phyloP scores from a whole-genome alignment of 1,284 basidiomycete genomes.

The Cutaneotrichosporon sp. region DNA sequence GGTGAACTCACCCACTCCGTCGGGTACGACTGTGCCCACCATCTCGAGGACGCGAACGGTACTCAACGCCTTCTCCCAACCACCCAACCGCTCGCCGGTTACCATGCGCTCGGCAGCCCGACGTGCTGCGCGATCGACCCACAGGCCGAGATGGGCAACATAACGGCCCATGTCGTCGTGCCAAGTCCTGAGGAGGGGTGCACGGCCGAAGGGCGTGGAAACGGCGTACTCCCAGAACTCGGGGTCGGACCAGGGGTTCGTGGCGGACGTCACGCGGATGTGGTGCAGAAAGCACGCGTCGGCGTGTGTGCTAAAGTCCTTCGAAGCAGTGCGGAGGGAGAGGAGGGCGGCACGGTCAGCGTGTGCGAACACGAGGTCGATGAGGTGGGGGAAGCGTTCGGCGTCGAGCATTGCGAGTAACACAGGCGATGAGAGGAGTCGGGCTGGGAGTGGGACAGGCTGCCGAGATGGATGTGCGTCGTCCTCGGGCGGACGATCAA shows the following conservation, averaged over 20 bases:
- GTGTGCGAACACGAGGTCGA: constrained; percentile 11
- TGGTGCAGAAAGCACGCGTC: constrained; percentile 9
- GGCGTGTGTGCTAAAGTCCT: background rate
- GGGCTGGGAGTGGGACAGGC: background rate
- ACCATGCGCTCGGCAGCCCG: background rate
- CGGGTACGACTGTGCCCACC: constrained; percentile 1
- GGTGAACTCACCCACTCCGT: constrained; percentile 3
- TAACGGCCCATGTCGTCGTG: constrained; percentile 6
- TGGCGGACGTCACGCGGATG: background rate
- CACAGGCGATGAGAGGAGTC: background rate
- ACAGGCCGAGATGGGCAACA: background rate
- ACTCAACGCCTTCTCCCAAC: background rate
- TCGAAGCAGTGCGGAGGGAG: constrained; percentile 5
- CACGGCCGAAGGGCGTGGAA: background rate
- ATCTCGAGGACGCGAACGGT: constrained; percentile 1
- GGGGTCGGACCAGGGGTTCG: constrained; percentile 7
- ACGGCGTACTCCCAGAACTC: constrained; percentile 7
- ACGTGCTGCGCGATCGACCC: background rate
- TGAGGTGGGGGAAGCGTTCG: constrained; percentile 15
- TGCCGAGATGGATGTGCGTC: background rate
- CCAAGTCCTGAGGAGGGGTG: constrained; percentile 5
- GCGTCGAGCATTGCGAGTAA: constrained; percentile 9
- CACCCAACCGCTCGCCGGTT: background rate
- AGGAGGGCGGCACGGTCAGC: constrained; percentile 9
- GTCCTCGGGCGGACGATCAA: too few species aligned